Evolutionary conservation across 768 basidiomycete genomes (phyloP).

Genomic region (Boletus vermiculosoides): DNA sequence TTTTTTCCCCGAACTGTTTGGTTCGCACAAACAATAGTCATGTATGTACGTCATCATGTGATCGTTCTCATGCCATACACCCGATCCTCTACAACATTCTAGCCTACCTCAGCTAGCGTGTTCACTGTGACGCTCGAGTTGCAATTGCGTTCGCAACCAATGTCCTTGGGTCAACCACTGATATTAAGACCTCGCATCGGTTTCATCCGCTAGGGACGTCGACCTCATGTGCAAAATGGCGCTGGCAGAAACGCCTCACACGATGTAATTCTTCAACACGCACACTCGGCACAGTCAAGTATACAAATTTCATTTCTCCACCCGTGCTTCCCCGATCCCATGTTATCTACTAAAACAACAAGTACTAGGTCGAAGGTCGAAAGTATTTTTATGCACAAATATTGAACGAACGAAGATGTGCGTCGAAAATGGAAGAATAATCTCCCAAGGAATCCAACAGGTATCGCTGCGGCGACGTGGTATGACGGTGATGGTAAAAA

Average conservation of each 20-base stretch:
- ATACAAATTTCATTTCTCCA: conserved; percentile 4
- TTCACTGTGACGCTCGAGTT: not conserved
- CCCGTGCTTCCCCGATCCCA: conserved; percentile 1
- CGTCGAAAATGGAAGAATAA: conserved; percentile 4
- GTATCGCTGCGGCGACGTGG: conserved; percentile 5
- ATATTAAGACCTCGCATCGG: not conserved
- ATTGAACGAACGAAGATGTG: conserved; percentile 19
- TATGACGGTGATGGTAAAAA: conserved; percentile 5
- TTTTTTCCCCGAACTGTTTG: conserved; percentile 29
- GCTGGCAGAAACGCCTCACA: not conserved
- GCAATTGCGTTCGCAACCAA: not conserved
- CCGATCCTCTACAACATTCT: not conserved
- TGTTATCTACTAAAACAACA: conserved; percentile 23
- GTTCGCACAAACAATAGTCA: conserved; percentile 24
- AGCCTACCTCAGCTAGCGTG: not conserved
- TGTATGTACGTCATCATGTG: conserved; percentile 23
- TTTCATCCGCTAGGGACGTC: not conserved
- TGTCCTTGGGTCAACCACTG: not conserved
- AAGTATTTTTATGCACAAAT: conserved; percentile 14
- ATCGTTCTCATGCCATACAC: not conserved
- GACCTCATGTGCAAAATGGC: not conserved
- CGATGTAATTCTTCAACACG: not conserved
- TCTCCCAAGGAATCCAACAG: conserved; percentile 3
- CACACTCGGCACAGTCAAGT: not conserved
- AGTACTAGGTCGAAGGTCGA: conserved; percentile 20